Conservation (phyloP, 2,329 filamentous ascomycete genomes). For the Penicillium sp. region DNA sequence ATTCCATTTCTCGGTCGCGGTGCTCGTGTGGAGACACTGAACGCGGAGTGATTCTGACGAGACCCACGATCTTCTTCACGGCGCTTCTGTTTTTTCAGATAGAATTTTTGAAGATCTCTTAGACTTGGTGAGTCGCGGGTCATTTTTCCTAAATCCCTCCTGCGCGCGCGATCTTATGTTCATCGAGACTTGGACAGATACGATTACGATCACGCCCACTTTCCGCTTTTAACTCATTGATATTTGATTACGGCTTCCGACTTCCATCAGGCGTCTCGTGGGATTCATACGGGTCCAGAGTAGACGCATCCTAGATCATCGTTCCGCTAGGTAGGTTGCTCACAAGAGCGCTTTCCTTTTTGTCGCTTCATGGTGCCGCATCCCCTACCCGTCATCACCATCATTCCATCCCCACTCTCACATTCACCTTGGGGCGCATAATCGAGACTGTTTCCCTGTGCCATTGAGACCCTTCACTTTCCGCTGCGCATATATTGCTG, state of each 20-base stretch:
- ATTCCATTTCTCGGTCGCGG: slow-evolving; percentile 7
- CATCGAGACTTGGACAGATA: slow-evolving; percentile 19
- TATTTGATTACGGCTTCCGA: slow-evolving; percentile 5
- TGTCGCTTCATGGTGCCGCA: not conserved
- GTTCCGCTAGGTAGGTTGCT: slow-evolving; percentile 10
- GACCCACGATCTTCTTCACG: slow-evolving; percentile 23
- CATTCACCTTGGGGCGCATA: not conserved
- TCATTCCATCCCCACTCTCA: not conserved
- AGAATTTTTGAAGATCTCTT: slow-evolving; percentile 26
- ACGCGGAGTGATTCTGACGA: slow-evolving; percentile 19
- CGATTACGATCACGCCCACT: slow-evolving; percentile 28
- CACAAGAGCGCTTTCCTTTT: not conserved
- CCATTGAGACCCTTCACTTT: not conserved
- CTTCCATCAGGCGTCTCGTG: slow-evolving; percentile 5
- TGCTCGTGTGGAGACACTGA: not conserved
- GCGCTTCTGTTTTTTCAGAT: slow-evolving; percentile 10
- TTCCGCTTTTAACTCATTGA: slow-evolving; percentile 14
- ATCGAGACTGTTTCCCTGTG: not conserved
- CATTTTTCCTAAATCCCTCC: not conserved
- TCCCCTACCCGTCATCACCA: not conserved
- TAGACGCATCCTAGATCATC: slow-evolving; percentile 9
- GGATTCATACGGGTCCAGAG: not conserved
- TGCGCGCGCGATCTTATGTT: slow-evolving; percentile 2
- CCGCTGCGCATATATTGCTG: not conserved
- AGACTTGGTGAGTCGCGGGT: slow-evolving; percentile 34